phyloP scores from a whole-genome alignment of 2,329 filamentous ascomycete genomes.

The Chaetothyriales sp. region DNA sequence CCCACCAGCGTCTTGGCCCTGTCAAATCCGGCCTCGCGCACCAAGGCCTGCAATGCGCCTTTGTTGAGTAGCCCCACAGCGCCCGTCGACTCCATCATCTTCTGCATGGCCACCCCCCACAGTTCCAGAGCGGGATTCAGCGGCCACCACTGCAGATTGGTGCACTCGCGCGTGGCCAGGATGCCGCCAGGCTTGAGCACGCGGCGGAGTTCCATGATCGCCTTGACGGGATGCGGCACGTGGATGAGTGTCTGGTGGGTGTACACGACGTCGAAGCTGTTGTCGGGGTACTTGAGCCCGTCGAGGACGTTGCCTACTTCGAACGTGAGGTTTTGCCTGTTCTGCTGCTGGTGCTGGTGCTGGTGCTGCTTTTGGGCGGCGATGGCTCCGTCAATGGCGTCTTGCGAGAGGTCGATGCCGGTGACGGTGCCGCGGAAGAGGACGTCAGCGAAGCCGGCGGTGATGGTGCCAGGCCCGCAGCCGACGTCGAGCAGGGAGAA shows the following conservation, averaged over 20 bases:
- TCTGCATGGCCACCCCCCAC: constrained; percentile 20
- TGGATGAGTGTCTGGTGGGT: constrained; percentile 33
- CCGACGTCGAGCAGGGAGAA: constrained; percentile 33
- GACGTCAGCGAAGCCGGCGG: constrained; percentile 29
- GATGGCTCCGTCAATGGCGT: constrained; percentile 23
- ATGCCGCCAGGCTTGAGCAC: constrained; percentile 33
- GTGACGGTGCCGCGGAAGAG: constrained; percentile 29
- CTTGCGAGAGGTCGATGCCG: constrained; percentile 28
- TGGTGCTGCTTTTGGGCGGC: constrained; percentile 14
- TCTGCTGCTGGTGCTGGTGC: constrained; percentile 6
- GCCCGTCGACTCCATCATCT: constrained; percentile 14
- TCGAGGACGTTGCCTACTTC: constrained; percentile 24
- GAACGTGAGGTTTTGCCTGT: constrained; percentile 21
- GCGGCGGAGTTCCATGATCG: constrained; percentile 15
- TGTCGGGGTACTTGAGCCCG: constrained; percentile 28
- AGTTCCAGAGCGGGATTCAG: constrained; percentile 19
- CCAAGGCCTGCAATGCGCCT: constrained; percentile 22
- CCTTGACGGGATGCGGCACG: constrained; percentile 19
- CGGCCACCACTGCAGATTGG: constrained; percentile 24
- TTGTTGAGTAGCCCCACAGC: constrained; percentile 14
- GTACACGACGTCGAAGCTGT: constrained; percentile 32
- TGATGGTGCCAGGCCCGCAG: constrained; percentile 39
- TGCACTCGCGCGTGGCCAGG: constrained; percentile 23
- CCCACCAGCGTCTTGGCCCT: constrained; percentile 21
- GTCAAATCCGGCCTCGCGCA: constrained; percentile 23